phyloP scores from a whole-genome alignment of 2,329 filamentous ascomycete species.

The Calonectria pteridis region DNA sequence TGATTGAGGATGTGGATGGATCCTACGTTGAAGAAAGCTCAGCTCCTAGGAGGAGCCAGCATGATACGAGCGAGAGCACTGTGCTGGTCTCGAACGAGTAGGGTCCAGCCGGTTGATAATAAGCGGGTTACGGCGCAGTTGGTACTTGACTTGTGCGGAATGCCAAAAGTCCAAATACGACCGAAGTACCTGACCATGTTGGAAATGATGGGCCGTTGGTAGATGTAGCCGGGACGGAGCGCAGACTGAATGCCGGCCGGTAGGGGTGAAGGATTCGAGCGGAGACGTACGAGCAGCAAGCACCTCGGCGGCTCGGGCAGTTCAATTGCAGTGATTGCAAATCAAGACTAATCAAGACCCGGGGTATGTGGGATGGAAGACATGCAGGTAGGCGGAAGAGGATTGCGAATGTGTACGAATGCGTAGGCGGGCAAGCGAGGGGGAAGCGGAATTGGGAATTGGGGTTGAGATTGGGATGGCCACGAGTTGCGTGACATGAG shows the following conservation, averaged over 20 bases:
- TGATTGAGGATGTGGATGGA: slow-evolving; percentile 58
- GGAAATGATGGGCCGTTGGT: slow-evolving; percentile 9
- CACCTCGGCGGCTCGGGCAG: slow-evolving; percentile 12
- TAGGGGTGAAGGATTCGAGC: slow-evolving; percentile 5
- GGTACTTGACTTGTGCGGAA: slow-evolving; percentile 1
- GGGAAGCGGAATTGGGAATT: slow-evolving; percentile 11
- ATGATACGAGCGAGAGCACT: slow-evolving; percentile 50
- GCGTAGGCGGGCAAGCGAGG: slow-evolving; percentile 8
- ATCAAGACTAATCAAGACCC: slow-evolving; percentile 11
- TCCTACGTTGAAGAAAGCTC: slow-evolving; percentile 45
- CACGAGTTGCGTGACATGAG: slow-evolving; percentile 24
- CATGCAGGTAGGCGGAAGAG: neutral
- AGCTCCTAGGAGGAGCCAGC: slow-evolving; percentile 31
- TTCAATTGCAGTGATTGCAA: slow-evolving; percentile 17
- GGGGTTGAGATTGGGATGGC: slow-evolving; percentile 10
- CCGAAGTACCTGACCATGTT: slow-evolving; percentile 5
- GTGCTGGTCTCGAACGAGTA: slow-evolving; percentile 51
- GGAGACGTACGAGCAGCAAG: slow-evolving; percentile 16
- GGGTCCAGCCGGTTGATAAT: slow-evolving; percentile 9
- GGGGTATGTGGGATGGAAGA: neutral
- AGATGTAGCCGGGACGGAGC: slow-evolving; percentile 12
- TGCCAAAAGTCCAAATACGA: neutral
- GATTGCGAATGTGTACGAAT: slow-evolving; percentile 12
- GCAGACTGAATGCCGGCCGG: neutral
- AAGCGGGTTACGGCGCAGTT: slow-evolving; percentile 9